Conservation (phyloP, 495 filamentous ascomycete species). For the Xylaria venustula region DNA sequence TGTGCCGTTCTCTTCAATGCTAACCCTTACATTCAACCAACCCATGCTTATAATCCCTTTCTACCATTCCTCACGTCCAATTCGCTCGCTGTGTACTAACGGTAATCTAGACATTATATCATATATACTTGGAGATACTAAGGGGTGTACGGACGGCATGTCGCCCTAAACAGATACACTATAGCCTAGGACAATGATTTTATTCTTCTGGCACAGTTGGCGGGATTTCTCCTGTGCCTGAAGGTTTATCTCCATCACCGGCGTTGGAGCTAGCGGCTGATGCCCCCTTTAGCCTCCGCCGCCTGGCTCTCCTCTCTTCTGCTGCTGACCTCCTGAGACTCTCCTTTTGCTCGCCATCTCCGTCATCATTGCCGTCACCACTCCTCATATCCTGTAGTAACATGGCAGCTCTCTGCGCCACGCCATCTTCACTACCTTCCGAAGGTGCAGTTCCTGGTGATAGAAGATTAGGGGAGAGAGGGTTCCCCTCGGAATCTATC, state of each 20-base stretch:
- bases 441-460: slow-evolving; percentile 40
- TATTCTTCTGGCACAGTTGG: slow-evolving; percentile 22
- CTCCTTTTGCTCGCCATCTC: slow-evolving; percentile 56
- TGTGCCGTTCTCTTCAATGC: not conserved
- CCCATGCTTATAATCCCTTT: not conserved
- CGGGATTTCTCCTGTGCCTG: slow-evolving; percentile 21
- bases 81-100: slow-evolving; percentile 1
- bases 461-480: slow-evolving; percentile 33
- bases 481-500: slow-evolving; percentile 35
- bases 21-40: not conserved
- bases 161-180: not conserved
- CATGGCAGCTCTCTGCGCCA: slow-evolving; percentile 79
- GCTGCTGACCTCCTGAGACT: slow-evolving; percentile 52
- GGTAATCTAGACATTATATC: slow-evolving; percentile 21
- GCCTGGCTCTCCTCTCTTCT: slow-evolving; percentile 31
- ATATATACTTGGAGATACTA: slow-evolving; percentile 18
- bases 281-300: slow-evolving; percentile 28
- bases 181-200: not conserved
- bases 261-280: slow-evolving; percentile 14
- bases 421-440: slow-evolving; percentile 65
- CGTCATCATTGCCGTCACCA: slow-evolving; percentile 59
- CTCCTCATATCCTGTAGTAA: slow-evolving; percentile 76
- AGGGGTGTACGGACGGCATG: not conserved
- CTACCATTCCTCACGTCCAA: not conserved
- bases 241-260: slow-evolving; percentile 20